Conservation (phyloP, 768 basidiomycete species). For the Agaricus bisporus region DNA sequence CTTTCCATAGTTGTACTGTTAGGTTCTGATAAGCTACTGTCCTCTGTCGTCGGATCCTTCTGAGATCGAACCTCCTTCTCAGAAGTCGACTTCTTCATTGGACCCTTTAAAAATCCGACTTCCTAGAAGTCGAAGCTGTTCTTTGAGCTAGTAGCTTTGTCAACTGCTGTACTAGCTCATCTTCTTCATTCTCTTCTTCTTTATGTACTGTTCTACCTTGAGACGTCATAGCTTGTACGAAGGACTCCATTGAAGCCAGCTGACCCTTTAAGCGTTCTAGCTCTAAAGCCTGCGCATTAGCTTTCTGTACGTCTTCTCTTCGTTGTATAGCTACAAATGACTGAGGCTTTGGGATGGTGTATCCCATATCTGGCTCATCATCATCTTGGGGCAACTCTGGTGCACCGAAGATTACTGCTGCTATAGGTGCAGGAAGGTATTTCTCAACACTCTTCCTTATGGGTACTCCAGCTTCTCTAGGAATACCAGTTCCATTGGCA, state of each 20-base stretch:
- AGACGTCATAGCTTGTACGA: background rate
- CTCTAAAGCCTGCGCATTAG: background rate
- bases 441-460: background rate
- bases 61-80: background rate
- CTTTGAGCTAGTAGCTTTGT: background rate
- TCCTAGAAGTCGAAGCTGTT: background rate
- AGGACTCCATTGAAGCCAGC: background rate
- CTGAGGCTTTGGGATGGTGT: background rate
- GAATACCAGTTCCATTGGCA: too few relatives aligned
- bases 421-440: background rate
- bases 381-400: too few relatives aligned
- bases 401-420: background rate
- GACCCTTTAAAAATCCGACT: constrained; percentile 8
- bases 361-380: background rate
- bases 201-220: too few relatives aligned
- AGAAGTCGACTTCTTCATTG: constrained; percentile 1
- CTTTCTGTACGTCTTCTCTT: too few relatives aligned
- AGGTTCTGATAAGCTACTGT: too few relatives aligned
- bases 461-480: background rate
- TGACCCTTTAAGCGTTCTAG: background rate
- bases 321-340: background rate
- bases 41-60: background rate
- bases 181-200: background rate
- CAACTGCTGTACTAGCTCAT: background rate
- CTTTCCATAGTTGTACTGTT: too few relatives aligned